phyloP scores from a whole-genome alignment of 768 basidiomycete species.

The Macrolepiota albuminosa region DNA sequence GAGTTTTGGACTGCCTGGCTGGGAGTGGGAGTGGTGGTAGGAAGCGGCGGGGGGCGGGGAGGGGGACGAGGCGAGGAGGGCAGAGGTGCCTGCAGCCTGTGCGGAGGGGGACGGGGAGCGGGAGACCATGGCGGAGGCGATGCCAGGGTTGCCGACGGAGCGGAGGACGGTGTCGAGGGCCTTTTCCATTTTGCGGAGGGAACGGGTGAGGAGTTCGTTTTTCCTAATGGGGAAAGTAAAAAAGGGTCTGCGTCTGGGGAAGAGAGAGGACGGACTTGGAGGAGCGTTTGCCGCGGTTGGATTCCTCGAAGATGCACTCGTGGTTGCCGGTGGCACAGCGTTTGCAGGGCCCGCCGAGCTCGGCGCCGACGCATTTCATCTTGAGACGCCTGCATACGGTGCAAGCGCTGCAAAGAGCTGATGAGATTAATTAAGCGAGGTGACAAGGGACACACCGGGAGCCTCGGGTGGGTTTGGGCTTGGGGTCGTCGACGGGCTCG shows the following conservation, averaged over 20 bases:
- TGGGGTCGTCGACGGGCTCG: conserved; percentile 41
- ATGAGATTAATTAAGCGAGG: neutral
- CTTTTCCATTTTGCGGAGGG: conserved; percentile 85
- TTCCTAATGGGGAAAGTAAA: conserved; percentile 44
- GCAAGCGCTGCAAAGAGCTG: conserved; percentile 63
- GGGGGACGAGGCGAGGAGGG: conserved; percentile 48
- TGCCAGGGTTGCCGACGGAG: conserved; percentile 81
- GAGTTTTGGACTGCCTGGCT: conserved; percentile 69
- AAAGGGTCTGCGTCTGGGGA: neutral
- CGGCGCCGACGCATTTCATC: conserved; percentile 91
- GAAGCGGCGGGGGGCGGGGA: conserved; percentile 38
- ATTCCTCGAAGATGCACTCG: conserved; percentile 96
- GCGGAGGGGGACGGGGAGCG: conserved; percentile 73
- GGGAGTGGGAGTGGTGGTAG: conserved; percentile 25
- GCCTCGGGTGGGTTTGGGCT: conserved; percentile 84
- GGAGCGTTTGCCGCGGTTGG: conserved; percentile 88
- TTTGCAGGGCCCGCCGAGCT: conserved; percentile 89
- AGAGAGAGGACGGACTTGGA: conserved; percentile 52
- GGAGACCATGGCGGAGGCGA: conserved; percentile 77
- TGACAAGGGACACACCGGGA: conserved; percentile 51
- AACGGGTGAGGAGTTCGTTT: conserved; percentile 76
- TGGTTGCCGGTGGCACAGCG: conserved; percentile 75
- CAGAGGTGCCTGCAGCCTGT: conserved; percentile 51
- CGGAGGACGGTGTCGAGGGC: conserved; percentile 89
- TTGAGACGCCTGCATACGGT: conserved; percentile 89